phyloP scores from a whole-genome alignment of 2,329 filamentous ascomycete species.

The Fusarium falciforme region DNA sequence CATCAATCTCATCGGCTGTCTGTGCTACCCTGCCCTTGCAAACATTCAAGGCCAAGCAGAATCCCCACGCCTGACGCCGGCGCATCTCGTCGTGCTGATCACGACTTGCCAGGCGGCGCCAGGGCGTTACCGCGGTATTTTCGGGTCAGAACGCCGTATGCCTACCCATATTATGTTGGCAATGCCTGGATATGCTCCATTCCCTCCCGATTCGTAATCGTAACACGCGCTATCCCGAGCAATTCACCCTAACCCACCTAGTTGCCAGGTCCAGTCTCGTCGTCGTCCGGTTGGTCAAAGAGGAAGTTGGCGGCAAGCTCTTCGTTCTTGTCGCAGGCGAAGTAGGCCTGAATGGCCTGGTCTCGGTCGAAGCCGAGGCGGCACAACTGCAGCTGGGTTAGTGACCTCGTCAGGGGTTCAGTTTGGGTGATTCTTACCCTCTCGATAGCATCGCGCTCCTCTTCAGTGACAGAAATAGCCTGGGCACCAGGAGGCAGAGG shows the following conservation, averaged over 20 bases:
- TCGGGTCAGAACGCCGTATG: slow-evolving; percentile 33
- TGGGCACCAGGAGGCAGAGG: slow-evolving; percentile 89
- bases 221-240: slow-evolving; percentile 42
- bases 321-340: slow-evolving; percentile 99
- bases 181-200: slow-evolving; percentile 37
- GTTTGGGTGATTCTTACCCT: slow-evolving; percentile 67
- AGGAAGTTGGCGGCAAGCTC: slow-evolving; percentile 98
- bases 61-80: slow-evolving; percentile 27
- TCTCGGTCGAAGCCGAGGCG: slow-evolving; percentile 93
- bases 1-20: slow-evolving; percentile 43
- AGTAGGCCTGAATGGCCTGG: slow-evolving; percentile 96
- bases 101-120: slow-evolving; percentile 28
- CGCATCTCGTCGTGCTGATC: slow-evolving; percentile 29
- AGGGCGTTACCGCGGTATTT: slow-evolving; percentile 32
- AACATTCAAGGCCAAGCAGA: slow-evolving; percentile 30
- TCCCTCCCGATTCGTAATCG: slow-evolving; percentile 43
- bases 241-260: slow-evolving; percentile 18
- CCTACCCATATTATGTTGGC: slow-evolving; percentile 39
- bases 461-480: slow-evolving; percentile 90
- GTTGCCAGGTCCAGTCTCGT: slow-evolving; percentile 66
- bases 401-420: slow-evolving; percentile 45
- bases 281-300: slow-evolving; percentile 95
- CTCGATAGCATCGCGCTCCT: slow-evolving; percentile 97
- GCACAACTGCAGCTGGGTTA: slow-evolving; percentile 73
- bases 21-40: slow-evolving; percentile 33